Percentiles rank a stretch among this genome's conserved stretches.
Evolutionary conservation across 371 early-diverging fungal species (phyloP).

Genomic region (Saksenaea oblongispora): DNA sequence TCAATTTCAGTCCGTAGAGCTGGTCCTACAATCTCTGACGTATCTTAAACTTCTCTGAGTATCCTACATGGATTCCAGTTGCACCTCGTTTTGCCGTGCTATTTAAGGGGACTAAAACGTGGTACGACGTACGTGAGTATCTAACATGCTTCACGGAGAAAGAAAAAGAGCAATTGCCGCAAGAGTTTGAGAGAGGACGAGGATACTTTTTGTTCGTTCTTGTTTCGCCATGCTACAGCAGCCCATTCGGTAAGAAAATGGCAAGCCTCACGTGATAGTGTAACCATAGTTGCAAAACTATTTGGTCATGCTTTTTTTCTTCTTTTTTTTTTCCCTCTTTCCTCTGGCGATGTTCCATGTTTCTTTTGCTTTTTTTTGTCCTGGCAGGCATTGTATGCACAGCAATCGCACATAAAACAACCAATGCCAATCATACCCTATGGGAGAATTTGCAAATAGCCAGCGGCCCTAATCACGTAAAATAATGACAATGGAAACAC

Average conservation of each 20-base stretch:
- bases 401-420: background rate
- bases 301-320: background rate
- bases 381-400: background rate
- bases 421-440: background rate
- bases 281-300: background rate
- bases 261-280: background rate
- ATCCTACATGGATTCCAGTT: background rate
- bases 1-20: background rate
- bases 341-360: constrained; percentile 3
- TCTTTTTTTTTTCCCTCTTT: background rate
- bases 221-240: background rate
- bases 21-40: background rate
- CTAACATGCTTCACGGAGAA: background rate
- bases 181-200: background rate
- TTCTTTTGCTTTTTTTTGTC: background rate
- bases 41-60: background rate
- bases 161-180: background rate
- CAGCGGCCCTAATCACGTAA: background rate
- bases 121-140: background rate
- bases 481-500: constrained; percentile 1
- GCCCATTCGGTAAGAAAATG: background rate
- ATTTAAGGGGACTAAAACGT: background rate
- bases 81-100: background rate
- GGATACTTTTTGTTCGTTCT: too few species aligned
- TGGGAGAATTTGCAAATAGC: background rate